Conservation (phyloP, 129 eudicot species). For the Flaveria robusta region DNA sequence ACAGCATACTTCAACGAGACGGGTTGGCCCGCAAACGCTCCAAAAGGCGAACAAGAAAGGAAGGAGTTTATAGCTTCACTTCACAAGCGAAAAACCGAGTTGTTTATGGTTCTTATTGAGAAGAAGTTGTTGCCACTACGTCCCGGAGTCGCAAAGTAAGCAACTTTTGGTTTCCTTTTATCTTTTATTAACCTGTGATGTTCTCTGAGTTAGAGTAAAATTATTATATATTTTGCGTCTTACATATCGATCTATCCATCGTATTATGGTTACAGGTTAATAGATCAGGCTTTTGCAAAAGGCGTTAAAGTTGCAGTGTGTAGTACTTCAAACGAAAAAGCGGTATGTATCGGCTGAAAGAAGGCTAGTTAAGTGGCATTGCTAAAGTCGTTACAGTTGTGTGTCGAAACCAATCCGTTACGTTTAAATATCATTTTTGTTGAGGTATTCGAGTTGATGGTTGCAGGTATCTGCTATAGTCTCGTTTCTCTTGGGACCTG, state of each 20-base stretch:
- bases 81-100: constrained; percentile 94
- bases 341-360: constrained; percentile 54
- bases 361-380: neutral
- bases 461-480: constrained; percentile 95
- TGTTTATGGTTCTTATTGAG: constrained; percentile 97
- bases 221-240: neutral
- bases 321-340: constrained; percentile 99
- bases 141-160: constrained; percentile 98
- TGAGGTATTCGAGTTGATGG: neutral
- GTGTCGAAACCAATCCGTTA: too few relatives aligned
- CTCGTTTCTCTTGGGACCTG: constrained; percentile 87
- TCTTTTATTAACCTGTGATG: neutral
- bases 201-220: neutral
- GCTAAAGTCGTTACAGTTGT: too few relatives aligned
- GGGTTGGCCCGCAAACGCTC: constrained; percentile 96
- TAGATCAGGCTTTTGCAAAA: constrained; percentile 89
- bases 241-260: neutral
- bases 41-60: constrained; percentile 80
- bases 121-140: constrained; percentile 89
- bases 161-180: constrained; percentile 1
- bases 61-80: constrained; percentile 85
- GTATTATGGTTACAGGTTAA: constrained; percentile 51
- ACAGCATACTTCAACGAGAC: constrained; percentile 91
- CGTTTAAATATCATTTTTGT: too few relatives aligned
- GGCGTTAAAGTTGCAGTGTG: constrained; percentile 97